Percentiles rank a stretch among this genome's conserved stretches.
Evolutionary conservation across 2,329 filamentous ascomycete genomes (phyloP).

Genomic region (Fusarium newnesense): DNA sequence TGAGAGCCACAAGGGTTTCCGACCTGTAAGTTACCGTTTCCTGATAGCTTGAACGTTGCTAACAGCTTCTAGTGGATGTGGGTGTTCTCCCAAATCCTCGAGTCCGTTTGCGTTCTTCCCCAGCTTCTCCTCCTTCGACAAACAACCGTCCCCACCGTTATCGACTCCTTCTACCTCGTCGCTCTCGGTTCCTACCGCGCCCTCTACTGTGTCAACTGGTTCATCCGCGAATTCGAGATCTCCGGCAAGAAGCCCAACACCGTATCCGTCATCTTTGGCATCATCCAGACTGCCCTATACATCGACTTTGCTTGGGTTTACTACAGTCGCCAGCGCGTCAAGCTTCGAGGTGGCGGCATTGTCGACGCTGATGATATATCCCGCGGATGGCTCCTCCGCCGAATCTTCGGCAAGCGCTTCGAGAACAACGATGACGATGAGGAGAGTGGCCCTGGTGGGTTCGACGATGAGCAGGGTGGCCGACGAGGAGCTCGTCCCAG

Average conservation of each 20-base stretch:
- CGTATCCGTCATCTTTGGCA: constrained; percentile 84
- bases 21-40: constrained; percentile 56
- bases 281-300: constrained; percentile 90
- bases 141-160: constrained; percentile 94
- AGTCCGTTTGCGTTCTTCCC: constrained; percentile 89
- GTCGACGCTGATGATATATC: constrained; percentile 91
- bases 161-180: constrained; percentile 95
- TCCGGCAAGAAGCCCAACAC: constrained; percentile 70
- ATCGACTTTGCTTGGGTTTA: constrained; percentile 98
- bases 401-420: constrained; percentile 74
- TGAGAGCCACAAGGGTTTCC: constrained; percentile 60
- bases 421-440: constrained; percentile 66
- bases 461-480: constrained; percentile 51
- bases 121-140: constrained; percentile 92
- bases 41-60: background rate
- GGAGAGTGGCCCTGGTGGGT: constrained; percentile 64
- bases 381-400: constrained; percentile 84
- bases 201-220: constrained; percentile 94
- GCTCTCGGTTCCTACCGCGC: constrained; percentile 87
- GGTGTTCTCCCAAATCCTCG: constrained; percentile 91
- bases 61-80: constrained; percentile 72
- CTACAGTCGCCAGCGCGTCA: constrained; percentile 91
- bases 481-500: constrained; percentile 56
- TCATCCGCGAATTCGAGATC: constrained; percentile 72
- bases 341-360: constrained; percentile 85